These are phyloP conservation scores for Rhododendron ferrugineum DNA, from an alignment of 148 eudicot genomes.

Conservation along the genomic window DNA sequence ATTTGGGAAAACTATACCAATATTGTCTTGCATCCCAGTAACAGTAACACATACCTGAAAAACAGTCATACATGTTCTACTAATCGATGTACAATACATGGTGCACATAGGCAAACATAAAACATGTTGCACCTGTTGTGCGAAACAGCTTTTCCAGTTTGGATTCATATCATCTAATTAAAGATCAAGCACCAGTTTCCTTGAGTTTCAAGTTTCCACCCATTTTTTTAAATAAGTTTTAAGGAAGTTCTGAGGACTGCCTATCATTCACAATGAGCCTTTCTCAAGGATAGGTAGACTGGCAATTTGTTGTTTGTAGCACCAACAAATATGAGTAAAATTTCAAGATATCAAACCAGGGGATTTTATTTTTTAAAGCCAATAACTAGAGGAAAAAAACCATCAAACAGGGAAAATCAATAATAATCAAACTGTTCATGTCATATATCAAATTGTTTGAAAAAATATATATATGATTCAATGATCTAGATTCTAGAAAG, in stretches of 20 bases:
- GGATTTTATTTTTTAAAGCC: background rate
- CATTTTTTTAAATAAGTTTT: background rate
- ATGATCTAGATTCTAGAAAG: background rate
- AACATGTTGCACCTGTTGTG: background rate
- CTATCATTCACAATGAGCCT: background rate
- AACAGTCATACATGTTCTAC: background rate
- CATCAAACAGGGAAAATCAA: background rate
- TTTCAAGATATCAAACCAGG: background rate
- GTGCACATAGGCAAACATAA: background rate
- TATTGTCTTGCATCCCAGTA: background rate
- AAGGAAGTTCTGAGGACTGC: background rate
- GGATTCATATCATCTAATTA: background rate
- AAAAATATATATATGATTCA: background rate
- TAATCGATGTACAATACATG: background rate
- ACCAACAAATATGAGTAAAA: background rate
- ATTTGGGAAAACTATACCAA: background rate
- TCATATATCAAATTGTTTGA: background rate
- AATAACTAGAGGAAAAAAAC: background rate
- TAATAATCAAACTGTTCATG: background rate
- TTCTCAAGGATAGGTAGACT: background rate
- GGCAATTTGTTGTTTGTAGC: background rate
- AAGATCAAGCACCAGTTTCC: background rate
- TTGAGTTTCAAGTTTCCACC: background rate
- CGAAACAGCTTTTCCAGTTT: background rate
- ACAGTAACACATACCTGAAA: background rate